Base-by-base conservation (phyloP, 306 rosid species). In the Rubus idaeus region DNA sequence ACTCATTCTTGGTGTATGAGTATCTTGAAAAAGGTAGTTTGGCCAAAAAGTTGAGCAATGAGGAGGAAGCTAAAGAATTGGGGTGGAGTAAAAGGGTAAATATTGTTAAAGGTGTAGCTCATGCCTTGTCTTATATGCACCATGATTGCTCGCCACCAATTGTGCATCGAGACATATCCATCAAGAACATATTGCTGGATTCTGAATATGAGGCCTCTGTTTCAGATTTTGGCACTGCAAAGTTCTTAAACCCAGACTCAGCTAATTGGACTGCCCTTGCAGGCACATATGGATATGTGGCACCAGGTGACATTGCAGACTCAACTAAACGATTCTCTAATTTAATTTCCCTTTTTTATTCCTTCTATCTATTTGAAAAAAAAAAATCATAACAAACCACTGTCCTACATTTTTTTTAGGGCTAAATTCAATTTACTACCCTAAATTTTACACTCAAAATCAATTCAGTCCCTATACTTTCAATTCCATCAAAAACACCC, bases 281-380 rank as follows among this genome's bases (percentile, higher is more conserved):
- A 18, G 70, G 81, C 68, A 77, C 81, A 23, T 46, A 21, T 18
- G 76, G 75, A 44, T 69, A 58, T 68, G 26, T 23, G 11, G 75
- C 80, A 13, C 80, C 75, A 55, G 80, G 80, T 77, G 45, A 55
- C 18, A 30, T 52, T 52, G 17, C 53, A 49, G 16, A 12, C 53
- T 49, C 17, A 13, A 49, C 5, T 4, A 49, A 49, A 49, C 1
- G 17, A 49, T 10, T 49, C 53, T 49, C 3, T 11, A 11, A 49
- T 12, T 11, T 49, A 49, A 49, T 49, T 23, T 23, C 1, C 26
- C 26, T 23, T 23, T 23, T 23, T 23, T 23, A 23, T 23, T 23
- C 26, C 26, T 23, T 23, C 26, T 23, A 23, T 23, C 26, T 23
- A 1, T 23, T 23, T 23, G 26, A 23, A 23, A 23, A 23, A 23